Base-by-base conservation (phyloP, 164 flowering plant species). In the Piper longum region DNA sequence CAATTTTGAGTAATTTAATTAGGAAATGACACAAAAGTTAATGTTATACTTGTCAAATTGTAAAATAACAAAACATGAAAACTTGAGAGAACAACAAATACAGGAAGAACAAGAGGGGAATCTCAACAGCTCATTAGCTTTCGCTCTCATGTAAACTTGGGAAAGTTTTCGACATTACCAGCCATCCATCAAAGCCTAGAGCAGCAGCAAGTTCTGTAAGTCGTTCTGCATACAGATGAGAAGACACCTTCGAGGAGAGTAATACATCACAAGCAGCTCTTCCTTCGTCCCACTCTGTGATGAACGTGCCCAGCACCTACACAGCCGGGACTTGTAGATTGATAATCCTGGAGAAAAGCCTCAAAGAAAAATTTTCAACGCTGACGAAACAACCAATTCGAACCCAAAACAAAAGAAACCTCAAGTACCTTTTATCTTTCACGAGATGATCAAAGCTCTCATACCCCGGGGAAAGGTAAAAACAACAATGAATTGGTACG, bases 171-270 rank as follows among this genome's bases (percentile, higher is more conserved):
- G 14, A 48, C 3, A 48, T 57, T 84, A 92, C 98, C 97, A 92
- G 85, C 97, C 98, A 92, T 3, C 98, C 98, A 78, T 92, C 98
- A 72, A 89, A 92, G 43, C 91, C 95, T 66, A 92, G 69, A 48
- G 79, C 78, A 71, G 66, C 78, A 48, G 98, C 96, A 68, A 92
- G 87, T 74, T 92, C 89, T 45, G 82, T 63, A 75, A 92, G 74
- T 41, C 85, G 80, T 63, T 85, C 96, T 36, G 98, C 98, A 75
- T 85, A 89, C 84, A 74, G 72, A 14, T 67, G 78, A 71, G 91
- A 83, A 60, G 91, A 86, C 70, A 81, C 86, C 76, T 78, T 82
- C 26, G 96, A 77, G 4, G 79, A 66, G 7, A 92, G 77, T 70
- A 92, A 60, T 51, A 57, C 60, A 57, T 81, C 70, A 43, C 82